Evolutionary conservation across 1,284 basidiomycete genomes (phyloP).

Genomic region (Puccinia brachypodii): DNA sequence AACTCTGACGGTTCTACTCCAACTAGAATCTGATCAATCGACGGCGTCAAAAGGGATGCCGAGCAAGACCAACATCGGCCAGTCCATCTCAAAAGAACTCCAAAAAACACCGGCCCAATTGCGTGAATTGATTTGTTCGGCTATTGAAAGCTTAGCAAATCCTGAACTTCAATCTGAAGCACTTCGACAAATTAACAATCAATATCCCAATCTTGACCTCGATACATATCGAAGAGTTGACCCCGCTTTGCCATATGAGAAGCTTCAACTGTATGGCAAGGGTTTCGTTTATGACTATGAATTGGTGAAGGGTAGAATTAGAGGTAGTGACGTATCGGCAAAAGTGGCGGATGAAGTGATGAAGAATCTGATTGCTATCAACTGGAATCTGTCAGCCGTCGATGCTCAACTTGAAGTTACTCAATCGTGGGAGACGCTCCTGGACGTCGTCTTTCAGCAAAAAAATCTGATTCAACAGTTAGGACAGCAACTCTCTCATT

Average conservation of each 20-base stretch:
- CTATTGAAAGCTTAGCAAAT: conserved; percentile 34
- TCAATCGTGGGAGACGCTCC: conserved; percentile 37
- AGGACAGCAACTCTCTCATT: conserved; percentile 27
- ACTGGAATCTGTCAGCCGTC: conserved; percentile 45
- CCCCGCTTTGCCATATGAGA: conserved; percentile 34
- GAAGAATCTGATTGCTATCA: conserved; percentile 41
- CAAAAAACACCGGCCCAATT: conserved; percentile 34
- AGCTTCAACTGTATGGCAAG: conserved; percentile 37
- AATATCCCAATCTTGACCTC: conserved; percentile 34
- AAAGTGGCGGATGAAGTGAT: conserved; percentile 38
- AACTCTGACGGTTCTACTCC: conserved; percentile 39
- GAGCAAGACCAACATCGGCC: conserved; percentile 4
- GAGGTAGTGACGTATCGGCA: conserved; percentile 26
- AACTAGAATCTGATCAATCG: conserved; percentile 38
- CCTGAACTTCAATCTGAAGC: conserved; percentile 43
- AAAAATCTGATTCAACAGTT: conserved; percentile 2
- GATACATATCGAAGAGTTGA: conserved; percentile 43
- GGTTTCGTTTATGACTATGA: conserved; percentile 47
- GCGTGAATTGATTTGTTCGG: conserved; percentile 22
- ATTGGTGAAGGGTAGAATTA: conserved; percentile 27
- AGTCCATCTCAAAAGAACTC: conserved; percentile 23
- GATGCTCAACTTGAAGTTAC: conserved; percentile 44
- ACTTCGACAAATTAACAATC: conserved; percentile 24
- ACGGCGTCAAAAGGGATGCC: background rate
- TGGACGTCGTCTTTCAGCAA: conserved; percentile 33